phyloP scores from a whole-genome alignment of 31 red algal species.

The Asparagopsis taxiformis region DNA sequence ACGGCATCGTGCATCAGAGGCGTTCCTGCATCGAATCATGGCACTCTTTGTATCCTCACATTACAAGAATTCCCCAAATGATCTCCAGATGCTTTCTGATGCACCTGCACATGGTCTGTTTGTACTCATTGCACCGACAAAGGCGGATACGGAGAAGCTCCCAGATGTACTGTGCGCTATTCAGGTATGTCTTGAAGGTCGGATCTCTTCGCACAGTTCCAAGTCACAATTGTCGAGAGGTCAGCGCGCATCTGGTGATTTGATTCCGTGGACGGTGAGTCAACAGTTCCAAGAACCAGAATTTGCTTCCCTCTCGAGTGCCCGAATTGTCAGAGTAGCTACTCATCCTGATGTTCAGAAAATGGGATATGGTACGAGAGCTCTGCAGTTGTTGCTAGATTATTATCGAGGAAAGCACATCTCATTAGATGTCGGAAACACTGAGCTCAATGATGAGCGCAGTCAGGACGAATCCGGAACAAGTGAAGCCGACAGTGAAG shows the following conservation, averaged over 20 bases:
- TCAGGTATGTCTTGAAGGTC: constrained; percentile 92
- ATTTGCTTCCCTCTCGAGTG: constrained; percentile 84
- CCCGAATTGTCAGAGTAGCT: constrained; percentile 85
- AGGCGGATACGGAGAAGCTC: constrained; percentile 45
- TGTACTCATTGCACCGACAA: constrained; percentile 79
- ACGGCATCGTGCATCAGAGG: constrained; percentile 77
- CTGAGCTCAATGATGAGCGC: background rate
- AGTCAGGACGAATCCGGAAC: background rate
- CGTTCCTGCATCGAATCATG: constrained; percentile 85
- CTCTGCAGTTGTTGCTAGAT: constrained; percentile 75
- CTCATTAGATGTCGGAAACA: constrained; percentile 29
- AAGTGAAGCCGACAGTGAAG: background rate
- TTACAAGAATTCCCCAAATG: constrained; percentile 98
- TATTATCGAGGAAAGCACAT: constrained; percentile 61
- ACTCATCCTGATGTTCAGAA: constrained; percentile 91
- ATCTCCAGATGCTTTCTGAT: constrained; percentile 93
- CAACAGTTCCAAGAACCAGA: constrained; percentile 94
- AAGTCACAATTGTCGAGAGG: constrained; percentile 62
- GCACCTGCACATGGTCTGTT: constrained; percentile 92
- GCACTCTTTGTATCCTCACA: constrained; percentile 89
- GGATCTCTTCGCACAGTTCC: constrained; percentile 67
- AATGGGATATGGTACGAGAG: constrained; percentile 97
- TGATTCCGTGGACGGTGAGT: constrained; percentile 95
- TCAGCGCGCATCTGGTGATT: constrained; percentile 80
- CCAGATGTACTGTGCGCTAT: constrained; percentile 90